phyloP scores from a whole-genome alignment of 345 rosid species.

The Laguncularia racemosa region DNA sequence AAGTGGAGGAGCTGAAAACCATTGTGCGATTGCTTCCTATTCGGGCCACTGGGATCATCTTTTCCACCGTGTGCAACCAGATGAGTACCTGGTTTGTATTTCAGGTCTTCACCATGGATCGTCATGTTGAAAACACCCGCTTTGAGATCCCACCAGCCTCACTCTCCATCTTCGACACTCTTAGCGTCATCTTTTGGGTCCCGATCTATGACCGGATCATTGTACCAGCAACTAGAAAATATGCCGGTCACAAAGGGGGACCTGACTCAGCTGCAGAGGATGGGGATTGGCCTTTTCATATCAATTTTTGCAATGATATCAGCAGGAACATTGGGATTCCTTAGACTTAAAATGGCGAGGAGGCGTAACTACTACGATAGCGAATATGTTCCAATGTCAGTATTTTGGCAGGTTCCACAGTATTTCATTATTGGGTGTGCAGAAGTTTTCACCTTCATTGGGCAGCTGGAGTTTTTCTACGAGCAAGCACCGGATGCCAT shows the following conservation, averaged over 20 bases:
- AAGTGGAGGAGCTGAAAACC: slow-evolving; percentile 39
- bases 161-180: slow-evolving; percentile 26
- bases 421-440: slow-evolving; percentile 44
- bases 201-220: slow-evolving; percentile 28
- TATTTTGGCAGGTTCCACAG: slow-evolving; percentile 48
- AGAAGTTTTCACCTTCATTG: slow-evolving; percentile 40
- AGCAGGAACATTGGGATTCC: slow-evolving; percentile 23
- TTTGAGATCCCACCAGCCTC: slow-evolving; percentile 32
- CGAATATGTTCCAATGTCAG: slow-evolving; percentile 21
- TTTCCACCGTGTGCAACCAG: no score
- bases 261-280: slow-evolving; percentile 32
- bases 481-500: slow-evolving; percentile 50
- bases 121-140: slow-evolving; percentile 16
- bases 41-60: slow-evolving; percentile 31
- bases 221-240: slow-evolving; percentile 22
- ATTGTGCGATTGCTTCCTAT: slow-evolving; percentile 31
- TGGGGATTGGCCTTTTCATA: slow-evolving; percentile 32
- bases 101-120: no score
- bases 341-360: slow-evolving; percentile 21
- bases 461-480: slow-evolving; percentile 43
- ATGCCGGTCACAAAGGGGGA: slow-evolving; percentile 25
- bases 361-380: slow-evolving; percentile 19
- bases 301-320: slow-evolving; percentile 31
- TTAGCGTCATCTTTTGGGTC: slow-evolving; percentile 36
- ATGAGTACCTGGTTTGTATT: no score